These are phyloP conservation scores for Cucurbitaria berberidis DNA, from an alignment of 2,329 filamentous ascomycete genomes.

Conservation along the genomic window DNA sequence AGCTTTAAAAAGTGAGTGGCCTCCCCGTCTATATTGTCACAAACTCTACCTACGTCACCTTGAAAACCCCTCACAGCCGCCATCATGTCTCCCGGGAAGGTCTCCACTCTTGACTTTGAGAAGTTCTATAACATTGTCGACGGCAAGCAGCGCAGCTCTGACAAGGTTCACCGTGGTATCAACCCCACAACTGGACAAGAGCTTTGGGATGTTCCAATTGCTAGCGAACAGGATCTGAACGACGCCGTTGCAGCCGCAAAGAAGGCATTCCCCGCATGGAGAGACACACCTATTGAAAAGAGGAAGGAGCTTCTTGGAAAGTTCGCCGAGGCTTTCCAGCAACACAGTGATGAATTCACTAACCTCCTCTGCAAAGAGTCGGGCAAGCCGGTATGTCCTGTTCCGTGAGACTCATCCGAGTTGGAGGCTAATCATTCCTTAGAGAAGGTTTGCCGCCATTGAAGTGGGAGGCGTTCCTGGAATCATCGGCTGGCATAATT, in stretches of 20 bases:
- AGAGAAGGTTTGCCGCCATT: constrained; percentile 51
- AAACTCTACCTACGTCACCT: not conserved
- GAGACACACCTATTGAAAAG: constrained; percentile 41
- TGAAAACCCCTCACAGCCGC: constrained; percentile 4
- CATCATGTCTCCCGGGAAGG: constrained; percentile 55
- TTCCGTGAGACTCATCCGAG: no score
- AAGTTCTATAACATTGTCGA: constrained; percentile 62
- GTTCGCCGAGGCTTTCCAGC: constrained; percentile 31
- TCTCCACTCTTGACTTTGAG: constrained; percentile 48
- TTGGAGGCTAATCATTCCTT: constrained; percentile 12
- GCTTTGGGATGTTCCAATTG: constrained; percentile 59
- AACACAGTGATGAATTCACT: constrained; percentile 39
- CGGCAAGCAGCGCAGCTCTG: constrained; percentile 54
- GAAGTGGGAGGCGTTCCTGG: constrained; percentile 47
- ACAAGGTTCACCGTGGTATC: constrained; percentile 53
- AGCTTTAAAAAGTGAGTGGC: not conserved
- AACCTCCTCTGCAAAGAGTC: constrained; percentile 44
- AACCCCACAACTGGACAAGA: constrained; percentile 60
- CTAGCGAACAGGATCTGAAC: constrained; percentile 58
- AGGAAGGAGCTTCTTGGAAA: constrained; percentile 41
- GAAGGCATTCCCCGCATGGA: constrained; percentile 57
- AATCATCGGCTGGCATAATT: constrained; percentile 49
- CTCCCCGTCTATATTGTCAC: not conserved
- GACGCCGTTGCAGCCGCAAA: constrained; percentile 57
- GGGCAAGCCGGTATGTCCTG: constrained; percentile 43